phyloP scores from a whole-genome alignment of 164 flowering plant genomes.

The Hamamelis virginiana region DNA sequence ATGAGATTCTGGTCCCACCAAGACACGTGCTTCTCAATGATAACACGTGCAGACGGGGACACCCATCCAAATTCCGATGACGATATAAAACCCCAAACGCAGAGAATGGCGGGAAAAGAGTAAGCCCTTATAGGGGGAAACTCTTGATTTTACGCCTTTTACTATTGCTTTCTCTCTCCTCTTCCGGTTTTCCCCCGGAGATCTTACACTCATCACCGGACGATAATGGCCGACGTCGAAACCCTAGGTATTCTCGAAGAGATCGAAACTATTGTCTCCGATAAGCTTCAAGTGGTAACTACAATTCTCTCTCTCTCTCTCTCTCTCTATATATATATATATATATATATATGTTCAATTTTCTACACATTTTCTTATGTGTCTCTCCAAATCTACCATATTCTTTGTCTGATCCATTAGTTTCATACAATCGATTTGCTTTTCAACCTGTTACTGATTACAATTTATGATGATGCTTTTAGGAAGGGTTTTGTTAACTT shows the following conservation, averaged over 20 bases:
- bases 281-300: conserved; percentile 69
- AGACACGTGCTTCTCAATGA: no score
- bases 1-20: no score
- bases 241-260: conserved; percentile 56
- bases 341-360: background rate
- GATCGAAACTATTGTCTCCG: conserved; percentile 55
- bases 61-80: background rate
- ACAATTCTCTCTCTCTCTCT: conserved; percentile 2
- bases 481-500: no score
- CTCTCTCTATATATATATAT: background rate
- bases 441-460: no score
- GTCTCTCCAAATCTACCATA: background rate
- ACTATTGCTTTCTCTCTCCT: no score
- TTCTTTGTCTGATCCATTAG: background rate
- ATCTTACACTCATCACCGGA: background rate
- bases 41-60: no score
- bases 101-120: conserved; percentile 5
- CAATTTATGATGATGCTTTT: no score
- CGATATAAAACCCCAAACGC: background rate
- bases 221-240: conserved; percentile 39
- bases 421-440: background rate
- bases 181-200: background rate
- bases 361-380: background rate
- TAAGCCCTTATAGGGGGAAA: conserved; percentile 9
- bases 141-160: background rate